Evolutionary conservation across 257 asterid genomes (phyloP).

Genomic region (Fraxinus americana): DNA sequence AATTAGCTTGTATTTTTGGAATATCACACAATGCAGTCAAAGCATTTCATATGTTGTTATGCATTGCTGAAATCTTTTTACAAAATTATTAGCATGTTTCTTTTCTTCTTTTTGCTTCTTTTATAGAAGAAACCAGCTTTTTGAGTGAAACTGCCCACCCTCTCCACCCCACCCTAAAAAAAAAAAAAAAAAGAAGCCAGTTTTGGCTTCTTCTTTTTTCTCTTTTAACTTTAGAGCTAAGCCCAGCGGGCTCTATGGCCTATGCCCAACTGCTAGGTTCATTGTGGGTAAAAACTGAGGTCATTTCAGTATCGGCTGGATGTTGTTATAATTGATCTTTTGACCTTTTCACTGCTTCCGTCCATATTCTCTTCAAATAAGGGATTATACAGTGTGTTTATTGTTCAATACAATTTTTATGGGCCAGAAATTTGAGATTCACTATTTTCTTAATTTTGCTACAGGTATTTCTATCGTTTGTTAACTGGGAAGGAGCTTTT

Average conservation of each 20-base stretch:
- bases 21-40: background rate
- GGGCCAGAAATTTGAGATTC: constrained; percentile 22
- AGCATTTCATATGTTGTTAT: background rate
- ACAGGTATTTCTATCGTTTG: constrained; percentile 81
- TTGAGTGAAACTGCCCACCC: too few species aligned
- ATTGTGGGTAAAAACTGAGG: constrained; percentile 9
- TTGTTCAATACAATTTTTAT: background rate
- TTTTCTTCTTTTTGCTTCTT: background rate
- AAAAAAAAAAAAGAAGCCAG: background rate
- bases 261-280: background rate
- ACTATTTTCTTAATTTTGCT: constrained; percentile 26
- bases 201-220: background rate
- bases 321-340: background rate
- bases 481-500: constrained; percentile 64
- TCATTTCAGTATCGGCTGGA: background rate
- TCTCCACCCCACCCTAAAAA: background rate
- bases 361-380: background rate
- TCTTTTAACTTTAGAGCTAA: background rate
- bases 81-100: background rate
- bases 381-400: constrained; percentile 12
- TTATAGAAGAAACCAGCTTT: background rate
- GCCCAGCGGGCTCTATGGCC: background rate
- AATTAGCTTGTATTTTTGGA: background rate
- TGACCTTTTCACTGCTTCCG: background rate
- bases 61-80: background rate